Evolutionary conservation across 306 rosid species (phyloP), one percentile per base, ranked within the genome.

Genomic region (Quercus ilex): DNA sequence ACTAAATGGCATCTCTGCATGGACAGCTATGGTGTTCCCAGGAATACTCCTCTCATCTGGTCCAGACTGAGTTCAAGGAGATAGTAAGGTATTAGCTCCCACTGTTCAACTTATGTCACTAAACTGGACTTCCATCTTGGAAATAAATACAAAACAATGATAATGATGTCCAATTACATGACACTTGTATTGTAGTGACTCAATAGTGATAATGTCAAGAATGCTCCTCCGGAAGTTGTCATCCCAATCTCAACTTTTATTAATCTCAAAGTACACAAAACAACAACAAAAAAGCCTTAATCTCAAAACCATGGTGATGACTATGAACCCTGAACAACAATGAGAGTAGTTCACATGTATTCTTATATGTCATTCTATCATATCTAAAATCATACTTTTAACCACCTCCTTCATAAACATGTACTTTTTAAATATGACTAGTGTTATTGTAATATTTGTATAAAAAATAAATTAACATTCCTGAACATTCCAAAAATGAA

Each of bases 21-120:
- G 89, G 86, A 95, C 99, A 51, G 92, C 99, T 5, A 93, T 81
- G 7, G 98, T 95, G 86, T 95, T 93, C 70, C 99, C 98, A 19
- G 98, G 99, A 83, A 93, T 80, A 81, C 96, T 95, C 81, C 99
- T 91, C 86, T 93, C 98, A 79, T 95, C 99, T 7, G 97, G 91
- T 77, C 99, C 99, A 71, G 96, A 90, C 99, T 95, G 78, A 23
- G 23, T 64, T 83, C 62, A 78, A 77, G 49, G 68, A 65, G 35
- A 75, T 25, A 78, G 26, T 64, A 33, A 75, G 76, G 10, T 33
- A 43, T 74, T 76, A 69, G 52, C 46, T 56, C 73, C 38, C 51
- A 65, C 35, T 64, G 23, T 33, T 49, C 12, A 76, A 68, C 35
- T 41, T 21, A 70, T 3, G 13, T 74, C 13, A 70, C 23, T 68